Percentiles rank a stretch among this genome's conserved stretches.
These are phyloP conservation scores for Ascomycota sp. DNA, from an alignment of 2,329 filamentous ascomycete genomes.

Conservation along the genomic window DNA sequence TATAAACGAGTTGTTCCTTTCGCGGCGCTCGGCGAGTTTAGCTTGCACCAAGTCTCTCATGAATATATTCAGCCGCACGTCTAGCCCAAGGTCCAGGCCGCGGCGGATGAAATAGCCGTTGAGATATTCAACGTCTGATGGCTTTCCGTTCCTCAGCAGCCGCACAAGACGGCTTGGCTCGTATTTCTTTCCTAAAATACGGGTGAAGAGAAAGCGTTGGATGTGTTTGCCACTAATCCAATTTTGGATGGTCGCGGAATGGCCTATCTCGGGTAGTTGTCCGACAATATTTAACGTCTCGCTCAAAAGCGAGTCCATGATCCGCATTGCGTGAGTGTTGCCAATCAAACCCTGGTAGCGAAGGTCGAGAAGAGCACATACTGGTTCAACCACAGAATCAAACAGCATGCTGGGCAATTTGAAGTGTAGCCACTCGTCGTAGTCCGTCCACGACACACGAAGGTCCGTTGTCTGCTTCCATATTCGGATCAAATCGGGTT, in stretches of 20 bases:
- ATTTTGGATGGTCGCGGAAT: conserved; percentile 30
- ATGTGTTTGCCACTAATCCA: conserved; percentile 37
- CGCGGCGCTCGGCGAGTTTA: conserved; percentile 24
- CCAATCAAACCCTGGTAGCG: conserved; percentile 48
- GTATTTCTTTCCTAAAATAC: conserved; percentile 21
- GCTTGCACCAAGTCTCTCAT: conserved; percentile 51
- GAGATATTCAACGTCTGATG: conserved; percentile 61
- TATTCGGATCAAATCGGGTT: conserved; percentile 5
- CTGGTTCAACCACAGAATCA: conserved; percentile 54
- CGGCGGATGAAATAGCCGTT: conserved; percentile 70
- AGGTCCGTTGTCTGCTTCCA: conserved; percentile 7
- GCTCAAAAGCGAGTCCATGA: conserved; percentile 47
- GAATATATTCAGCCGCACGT: conserved; percentile 49
- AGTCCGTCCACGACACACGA: conserved; percentile 5
- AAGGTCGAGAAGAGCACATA: conserved; percentile 59
- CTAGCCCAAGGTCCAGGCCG: conserved; percentile 50
- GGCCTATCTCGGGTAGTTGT: conserved; percentile 49
- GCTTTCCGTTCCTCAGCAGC: conserved; percentile 34
- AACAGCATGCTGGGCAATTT: conserved; percentile 65
- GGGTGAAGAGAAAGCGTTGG: conserved; percentile 29
- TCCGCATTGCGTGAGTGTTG: conserved; percentile 39
- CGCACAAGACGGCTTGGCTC: conserved; percentile 41
- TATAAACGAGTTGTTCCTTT: conserved; percentile 12
- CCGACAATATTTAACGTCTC: conserved; percentile 56
- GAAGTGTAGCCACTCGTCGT: conserved; percentile 33